Conservation (phyloP, 257 asterid species). For the Solanum ossicruentum region DNA sequence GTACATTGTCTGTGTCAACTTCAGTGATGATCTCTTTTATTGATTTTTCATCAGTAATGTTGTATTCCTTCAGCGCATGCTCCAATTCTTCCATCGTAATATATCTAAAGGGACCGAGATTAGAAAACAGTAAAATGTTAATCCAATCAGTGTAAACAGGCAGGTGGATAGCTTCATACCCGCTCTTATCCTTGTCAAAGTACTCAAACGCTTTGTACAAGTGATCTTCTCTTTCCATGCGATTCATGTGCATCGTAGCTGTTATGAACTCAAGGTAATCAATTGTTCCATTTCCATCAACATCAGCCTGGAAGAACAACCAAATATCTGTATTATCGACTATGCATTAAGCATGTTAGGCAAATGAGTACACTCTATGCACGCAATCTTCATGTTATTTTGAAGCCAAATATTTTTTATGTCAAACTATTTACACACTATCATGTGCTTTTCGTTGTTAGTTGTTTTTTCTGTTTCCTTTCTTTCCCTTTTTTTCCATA, state of each 20-base stretch:
- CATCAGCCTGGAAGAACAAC: conserved; percentile 57
- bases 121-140: conserved; percentile 1
- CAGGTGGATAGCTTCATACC: conserved; percentile 25
- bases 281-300: conserved; percentile 81
- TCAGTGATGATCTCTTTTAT: conserved; percentile 85
- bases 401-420: not conserved
- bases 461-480: no score
- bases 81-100: conserved; percentile 79
- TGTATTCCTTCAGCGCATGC: conserved; percentile 64
- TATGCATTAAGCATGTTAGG: not conserved
- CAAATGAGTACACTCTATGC: not conserved
- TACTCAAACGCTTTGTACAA: conserved; percentile 78
- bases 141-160: not conserved
- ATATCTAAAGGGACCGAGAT: conserved; percentile 32
- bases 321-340: not conserved
- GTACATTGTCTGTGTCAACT: conserved; percentile 76
- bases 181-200: conserved; percentile 91
- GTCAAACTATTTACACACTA: not conserved
- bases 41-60: conserved; percentile 77
- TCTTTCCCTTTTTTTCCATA: no score
- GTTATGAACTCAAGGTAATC: conserved; percentile 83
- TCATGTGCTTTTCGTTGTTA: no score
- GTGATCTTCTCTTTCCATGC: conserved; percentile 82
- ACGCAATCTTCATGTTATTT: not conserved
- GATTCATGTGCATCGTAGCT: conserved; percentile 95